Evolutionary conservation across 1,284 basidiomycete species (phyloP).

Genomic region (Leccinum subrobustum): DNA sequence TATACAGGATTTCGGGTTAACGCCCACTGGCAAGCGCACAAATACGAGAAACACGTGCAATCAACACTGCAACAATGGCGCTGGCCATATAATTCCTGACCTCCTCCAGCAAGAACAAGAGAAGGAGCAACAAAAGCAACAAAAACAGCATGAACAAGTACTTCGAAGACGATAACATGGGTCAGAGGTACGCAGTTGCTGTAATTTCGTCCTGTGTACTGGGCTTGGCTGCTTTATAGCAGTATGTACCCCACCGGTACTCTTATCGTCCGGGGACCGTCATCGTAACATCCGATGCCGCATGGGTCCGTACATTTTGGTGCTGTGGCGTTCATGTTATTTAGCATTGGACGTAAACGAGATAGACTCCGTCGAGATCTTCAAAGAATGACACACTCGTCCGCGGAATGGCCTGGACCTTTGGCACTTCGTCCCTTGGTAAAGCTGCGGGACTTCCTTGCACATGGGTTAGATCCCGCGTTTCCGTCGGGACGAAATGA

Average conservation of each 20-base stretch:
- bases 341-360: neutral
- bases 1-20: neutral
- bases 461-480: neutral
- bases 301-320: neutral
- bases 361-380: neutral
- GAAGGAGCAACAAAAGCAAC: slow-evolving; percentile 3
- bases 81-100: slow-evolving; percentile 2
- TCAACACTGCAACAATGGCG: neutral
- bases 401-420: neutral
- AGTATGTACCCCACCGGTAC: neutral
- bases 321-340: neutral
- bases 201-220: neutral
- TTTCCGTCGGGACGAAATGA: neutral
- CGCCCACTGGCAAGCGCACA: slow-evolving; percentile 10
- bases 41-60: slow-evolving; percentile 20
- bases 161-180: slow-evolving; percentile 11
- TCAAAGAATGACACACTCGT: neutral
- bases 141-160: slow-evolving; percentile 23
- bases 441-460: neutral
- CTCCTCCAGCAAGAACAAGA: neutral
- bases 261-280: neutral
- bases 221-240: slow-evolving; percentile 15
- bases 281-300: slow-evolving; percentile 2
- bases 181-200: slow-evolving; percentile 3
- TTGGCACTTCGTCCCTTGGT: neutral